A percentile compares a stretch with the other conserved stretches of the same genome.
These are phyloP conservation scores for Anisogramma anomala DNA, from an alignment of 2,329 filamentous ascomycete species.

Conservation along the genomic window DNA sequence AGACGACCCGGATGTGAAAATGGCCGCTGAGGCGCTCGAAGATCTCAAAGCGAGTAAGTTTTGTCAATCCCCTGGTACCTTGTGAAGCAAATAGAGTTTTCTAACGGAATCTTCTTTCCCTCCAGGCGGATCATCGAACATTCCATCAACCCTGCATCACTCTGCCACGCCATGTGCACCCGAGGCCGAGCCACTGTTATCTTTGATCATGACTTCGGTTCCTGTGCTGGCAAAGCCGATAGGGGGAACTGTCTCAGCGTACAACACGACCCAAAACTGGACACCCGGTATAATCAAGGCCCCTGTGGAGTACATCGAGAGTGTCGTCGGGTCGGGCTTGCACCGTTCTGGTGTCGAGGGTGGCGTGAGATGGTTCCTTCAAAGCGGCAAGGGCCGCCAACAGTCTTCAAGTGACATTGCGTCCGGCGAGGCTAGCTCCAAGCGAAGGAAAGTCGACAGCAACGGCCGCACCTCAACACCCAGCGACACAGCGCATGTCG, in stretches of 20 bases:
- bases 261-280: slow-evolving; percentile 79
- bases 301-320: slow-evolving; percentile 84
- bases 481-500: no score
- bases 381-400: slow-evolving; percentile 42
- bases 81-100: background rate
- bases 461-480: no score
- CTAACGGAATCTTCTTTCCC: slow-evolving; percentile 39
- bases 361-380: slow-evolving; percentile 71
- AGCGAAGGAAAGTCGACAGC: slow-evolving; percentile 33
- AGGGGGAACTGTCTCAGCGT: slow-evolving; percentile 72
- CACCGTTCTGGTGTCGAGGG: slow-evolving; percentile 80
- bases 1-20: slow-evolving; percentile 55
- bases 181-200: slow-evolving; percentile 66
- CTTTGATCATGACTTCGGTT: slow-evolving; percentile 77
- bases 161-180: slow-evolving; percentile 29
- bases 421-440: slow-evolving; percentile 36
- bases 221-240: slow-evolving; percentile 78
- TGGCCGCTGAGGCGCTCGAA: slow-evolving; percentile 65
- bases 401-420: slow-evolving; percentile 39
- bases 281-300: slow-evolving; percentile 71
- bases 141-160: slow-evolving; percentile 29
- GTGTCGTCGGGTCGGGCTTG: slow-evolving; percentile 73
- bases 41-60: slow-evolving; percentile 59
- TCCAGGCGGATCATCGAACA: slow-evolving; percentile 31
- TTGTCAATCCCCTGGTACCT: background rate